Evolutionary conservation across 345 rosid species (phyloP).

Genomic region (Eutrema yunnanense): DNA sequence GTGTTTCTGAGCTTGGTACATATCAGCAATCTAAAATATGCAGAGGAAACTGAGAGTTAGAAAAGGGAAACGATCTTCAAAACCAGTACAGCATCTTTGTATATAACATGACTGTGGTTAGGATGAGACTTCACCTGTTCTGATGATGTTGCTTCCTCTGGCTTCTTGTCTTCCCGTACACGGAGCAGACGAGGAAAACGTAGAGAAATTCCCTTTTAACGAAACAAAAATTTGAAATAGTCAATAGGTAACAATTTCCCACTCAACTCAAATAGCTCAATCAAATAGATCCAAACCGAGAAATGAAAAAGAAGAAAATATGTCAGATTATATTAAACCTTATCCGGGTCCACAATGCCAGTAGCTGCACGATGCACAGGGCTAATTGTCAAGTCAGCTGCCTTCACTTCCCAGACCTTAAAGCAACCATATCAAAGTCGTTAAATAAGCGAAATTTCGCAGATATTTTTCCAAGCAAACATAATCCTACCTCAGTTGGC

Average conservation of each 20-base stretch:
- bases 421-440: neutral
- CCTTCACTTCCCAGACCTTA: constrained; percentile 99
- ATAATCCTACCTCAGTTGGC: constrained; percentile 64
- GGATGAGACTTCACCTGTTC: constrained; percentile 56
- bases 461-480: neutral
- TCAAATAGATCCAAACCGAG: neutral
- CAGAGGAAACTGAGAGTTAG: neutral
- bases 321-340: constrained; percentile 43
- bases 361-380: constrained; percentile 90
- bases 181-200: constrained; percentile 84
- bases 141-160: constrained; percentile 76
- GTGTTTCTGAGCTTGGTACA: constrained; percentile 74
- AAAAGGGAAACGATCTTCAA: neutral
- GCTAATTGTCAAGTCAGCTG: constrained; percentile 91
- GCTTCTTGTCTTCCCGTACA: constrained; percentile 77
- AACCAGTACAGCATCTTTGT: neutral
- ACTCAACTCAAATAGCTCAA: neutral
- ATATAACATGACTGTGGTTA: neutral
- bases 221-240: neutral
- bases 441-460: neutral
- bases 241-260: neutral
- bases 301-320: neutral
- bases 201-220: constrained; percentile 66
- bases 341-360: constrained; percentile 71
- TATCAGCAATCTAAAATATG: constrained; percentile 67